Evolutionary conservation across 1,284 basidiomycete genomes (phyloP), one percentile per base, ranked within the genome.

Genomic region (Mycena sp.): DNA sequence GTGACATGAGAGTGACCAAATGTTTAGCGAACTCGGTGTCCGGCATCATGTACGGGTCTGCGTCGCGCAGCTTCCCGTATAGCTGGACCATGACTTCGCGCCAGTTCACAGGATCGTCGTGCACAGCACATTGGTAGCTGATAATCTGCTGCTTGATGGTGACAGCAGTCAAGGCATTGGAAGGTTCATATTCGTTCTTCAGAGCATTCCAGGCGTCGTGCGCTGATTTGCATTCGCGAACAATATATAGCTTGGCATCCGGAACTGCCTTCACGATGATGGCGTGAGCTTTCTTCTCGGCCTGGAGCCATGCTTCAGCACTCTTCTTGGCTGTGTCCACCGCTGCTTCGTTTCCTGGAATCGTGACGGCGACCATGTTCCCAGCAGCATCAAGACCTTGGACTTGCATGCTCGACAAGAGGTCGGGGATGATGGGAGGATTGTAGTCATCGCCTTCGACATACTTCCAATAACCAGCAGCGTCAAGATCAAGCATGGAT

Each of bases 11-110:
- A 2, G 59, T 57, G 4, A 65, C 48, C 0, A 61, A 54, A 14
- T 58, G 40, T 28, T 61, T 61, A 11, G 63, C 63, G 29, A 60
- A 64, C 16, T 64, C 62, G 37, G 16, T 10, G 26, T 64, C 58
- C 2, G 63, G 38, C 63, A 64, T 64, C 23, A 56, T 50, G 32
- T 32, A 10, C 12, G 58, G 63, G 45, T 64, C 53, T 3, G 58
- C 58, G 0, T 56, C 51, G 4, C 53, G 58, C 17, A 64, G 57
- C 37, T 61, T 64, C 29, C 43, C 37, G 46, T 56, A 55, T 1
- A 55, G 51, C 41, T 64, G 50, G 16, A 59, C 45, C 63, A 61
- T 64, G 12, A 61, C 51, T 21, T 50, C 2, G 3, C 52, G 57
- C 63, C 63, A 64, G 14, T 17, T 11, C 6, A 64, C 63, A 4